These are phyloP conservation scores for Raphidocelis subcapitata DNA, from an alignment of 139 green algal genomes.

Conservation along the genomic window DNA sequence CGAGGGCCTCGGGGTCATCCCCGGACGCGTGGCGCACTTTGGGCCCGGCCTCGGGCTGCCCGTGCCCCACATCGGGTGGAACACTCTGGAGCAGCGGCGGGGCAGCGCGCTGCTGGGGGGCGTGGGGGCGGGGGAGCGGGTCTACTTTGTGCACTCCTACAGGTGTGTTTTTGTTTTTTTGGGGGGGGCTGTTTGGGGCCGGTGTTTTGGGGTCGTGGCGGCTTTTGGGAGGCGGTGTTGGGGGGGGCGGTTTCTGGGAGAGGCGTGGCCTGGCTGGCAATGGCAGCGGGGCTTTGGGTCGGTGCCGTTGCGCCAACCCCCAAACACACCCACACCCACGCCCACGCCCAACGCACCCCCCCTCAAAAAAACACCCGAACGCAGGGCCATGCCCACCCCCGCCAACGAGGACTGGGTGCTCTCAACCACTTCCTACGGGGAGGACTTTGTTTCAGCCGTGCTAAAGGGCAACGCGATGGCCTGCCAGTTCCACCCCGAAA, in stretches of 20 bases:
- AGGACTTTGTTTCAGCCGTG: conserved; percentile 84
- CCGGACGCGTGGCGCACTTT: conserved; percentile 78
- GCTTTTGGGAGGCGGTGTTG: too few species aligned
- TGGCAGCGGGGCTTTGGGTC: neutral
- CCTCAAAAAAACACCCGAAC: neutral
- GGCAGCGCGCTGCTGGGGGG: conserved; percentile 6
- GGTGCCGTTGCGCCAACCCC: neutral
- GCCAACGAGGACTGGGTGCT: conserved; percentile 93
- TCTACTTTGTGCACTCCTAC: conserved; percentile 99
- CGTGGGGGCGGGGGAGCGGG: conserved; percentile 44
- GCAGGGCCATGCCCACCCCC: conserved; percentile 50
- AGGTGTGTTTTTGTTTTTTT: conserved; percentile 25
- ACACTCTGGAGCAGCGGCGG: conserved; percentile 63
- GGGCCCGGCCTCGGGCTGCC: conserved; percentile 68
- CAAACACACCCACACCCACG: neutral
- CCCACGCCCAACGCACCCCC: neutral
- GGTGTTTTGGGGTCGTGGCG: neutral
- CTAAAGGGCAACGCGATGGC: conserved; percentile 80
- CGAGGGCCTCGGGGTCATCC: conserved; percentile 92
- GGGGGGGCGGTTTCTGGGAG: too few species aligned
- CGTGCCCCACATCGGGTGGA: conserved; percentile 99
- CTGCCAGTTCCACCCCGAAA: conserved; percentile 98
- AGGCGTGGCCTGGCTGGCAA: neutral
- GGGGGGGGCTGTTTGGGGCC: neutral
- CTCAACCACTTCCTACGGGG: conserved; percentile 86